These are phyloP conservation scores for Scenedesmus sp. DNA, from an alignment of 163 green algal genomes.

Conservation along the genomic window DNA sequence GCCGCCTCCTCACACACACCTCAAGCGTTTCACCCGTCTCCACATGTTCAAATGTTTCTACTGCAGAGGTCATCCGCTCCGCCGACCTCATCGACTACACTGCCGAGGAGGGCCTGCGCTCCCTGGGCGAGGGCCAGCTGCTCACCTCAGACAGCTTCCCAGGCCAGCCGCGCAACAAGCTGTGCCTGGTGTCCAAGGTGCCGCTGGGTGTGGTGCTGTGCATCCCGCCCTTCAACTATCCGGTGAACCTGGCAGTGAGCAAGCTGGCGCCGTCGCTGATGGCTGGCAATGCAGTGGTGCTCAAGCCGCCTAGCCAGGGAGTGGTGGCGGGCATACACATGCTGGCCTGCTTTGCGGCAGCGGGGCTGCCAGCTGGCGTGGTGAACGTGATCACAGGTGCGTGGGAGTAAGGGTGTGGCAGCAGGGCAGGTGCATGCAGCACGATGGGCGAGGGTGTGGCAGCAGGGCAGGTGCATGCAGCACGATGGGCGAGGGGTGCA, in stretches of 20 bases:
- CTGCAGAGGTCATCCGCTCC: conserved; percentile 86
- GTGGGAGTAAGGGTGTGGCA: neutral
- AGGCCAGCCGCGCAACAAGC: conserved; percentile 88
- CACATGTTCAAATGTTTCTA: neutral
- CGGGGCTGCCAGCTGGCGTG: conserved; percentile 90
- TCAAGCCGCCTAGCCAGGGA: conserved; percentile 97
- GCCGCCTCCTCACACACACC: too few species aligned
- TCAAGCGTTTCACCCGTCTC: neutral
- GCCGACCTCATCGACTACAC: conserved; percentile 95
- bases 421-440: neutral
- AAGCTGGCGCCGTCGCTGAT: conserved; percentile 97
- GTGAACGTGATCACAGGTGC: conserved; percentile 89
- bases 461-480: neutral
- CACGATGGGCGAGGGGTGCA: neutral
- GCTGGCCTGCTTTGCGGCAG: conserved; percentile 89
- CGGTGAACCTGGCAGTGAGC: conserved; percentile 93
- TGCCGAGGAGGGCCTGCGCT: conserved; percentile 92
- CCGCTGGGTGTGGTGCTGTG: conserved; percentile 92
- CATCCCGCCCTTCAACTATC: conserved; percentile 99
- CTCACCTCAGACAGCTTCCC: conserved; percentile 93
- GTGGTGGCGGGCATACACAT: conserved; percentile 90
- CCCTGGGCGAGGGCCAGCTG: conserved; percentile 86
- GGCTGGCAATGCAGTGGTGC: conserved; percentile 94
- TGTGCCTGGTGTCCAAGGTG: conserved; percentile 91
- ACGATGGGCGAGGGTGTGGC: neutral